A percentile compares a stretch with the other conserved stretches of the same genome.
These are phyloP conservation scores for Xylariaceae sp. DNA, from an alignment of 2,329 filamentous ascomycete genomes.

Conservation along the genomic window DNA sequence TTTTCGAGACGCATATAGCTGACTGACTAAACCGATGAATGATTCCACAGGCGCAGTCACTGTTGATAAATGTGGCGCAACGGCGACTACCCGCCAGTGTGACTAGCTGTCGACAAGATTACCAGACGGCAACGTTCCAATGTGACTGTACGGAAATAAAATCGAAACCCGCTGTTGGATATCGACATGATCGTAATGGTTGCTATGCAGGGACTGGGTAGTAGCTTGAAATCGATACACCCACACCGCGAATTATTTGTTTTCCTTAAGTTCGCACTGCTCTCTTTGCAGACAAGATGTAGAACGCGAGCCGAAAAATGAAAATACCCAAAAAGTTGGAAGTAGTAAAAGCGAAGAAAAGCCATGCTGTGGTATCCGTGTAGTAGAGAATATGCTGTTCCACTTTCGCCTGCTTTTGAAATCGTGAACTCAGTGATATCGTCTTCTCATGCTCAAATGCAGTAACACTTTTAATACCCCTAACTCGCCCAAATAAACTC, in stretches of 20 bases:
- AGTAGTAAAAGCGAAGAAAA: not conserved
- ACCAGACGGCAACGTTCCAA: not conserved
- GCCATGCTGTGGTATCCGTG: slow-evolving; percentile 18
- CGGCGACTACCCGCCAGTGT: not conserved
- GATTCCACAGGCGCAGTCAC: not conserved
- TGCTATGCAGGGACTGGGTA: not conserved
- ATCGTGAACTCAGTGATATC: slow-evolving; percentile 8
- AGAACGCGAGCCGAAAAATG: slow-evolving; percentile 3
- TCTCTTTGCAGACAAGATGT: slow-evolving; percentile 4
- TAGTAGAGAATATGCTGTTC: slow-evolving; percentile 3
- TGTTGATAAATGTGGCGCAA: not conserved
- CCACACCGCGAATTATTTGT: not conserved
- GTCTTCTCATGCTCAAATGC: slow-evolving; percentile 7
- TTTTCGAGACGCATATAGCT: not conserved
- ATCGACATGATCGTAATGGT: not conserved
- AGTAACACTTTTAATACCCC: not conserved
- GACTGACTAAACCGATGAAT: not conserved
- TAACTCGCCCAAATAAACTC: slow-evolving; percentile 1
- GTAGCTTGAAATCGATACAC: not conserved
- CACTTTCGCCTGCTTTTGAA: slow-evolving; percentile 7
- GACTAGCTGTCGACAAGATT: not conserved
- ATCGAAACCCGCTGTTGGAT: not conserved
- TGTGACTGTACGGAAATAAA: not conserved
- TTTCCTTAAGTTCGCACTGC: not conserved
- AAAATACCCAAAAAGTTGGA: not conserved